phyloP scores from a whole-genome alignment of 768 basidiomycete genomes.

The Mycena kentingensis region DNA sequence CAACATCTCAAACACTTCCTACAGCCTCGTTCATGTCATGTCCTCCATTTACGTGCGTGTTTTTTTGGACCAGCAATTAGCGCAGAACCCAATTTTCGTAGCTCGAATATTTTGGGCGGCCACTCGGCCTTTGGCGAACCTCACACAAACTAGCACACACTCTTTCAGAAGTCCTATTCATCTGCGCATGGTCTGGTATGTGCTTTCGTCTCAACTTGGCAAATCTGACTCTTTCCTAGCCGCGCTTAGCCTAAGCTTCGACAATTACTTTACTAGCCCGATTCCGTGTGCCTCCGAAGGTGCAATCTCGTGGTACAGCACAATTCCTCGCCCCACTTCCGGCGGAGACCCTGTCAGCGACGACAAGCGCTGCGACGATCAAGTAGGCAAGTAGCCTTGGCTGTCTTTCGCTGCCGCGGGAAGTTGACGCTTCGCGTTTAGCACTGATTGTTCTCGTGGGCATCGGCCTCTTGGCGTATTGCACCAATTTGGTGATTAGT shows the following conservation, averaged over 20 bases:
- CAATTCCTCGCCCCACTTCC: slow-evolving; percentile 58
- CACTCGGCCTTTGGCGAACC: slow-evolving; percentile 89
- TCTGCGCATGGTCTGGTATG: slow-evolving; percentile 79
- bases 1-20: no score
- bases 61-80: slow-evolving; percentile 3
- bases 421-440: slow-evolving; percentile 6
- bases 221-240: no score
- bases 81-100: slow-evolving; percentile 33
- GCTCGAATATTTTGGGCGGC: slow-evolving; percentile 92
- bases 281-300: slow-evolving; percentile 71
- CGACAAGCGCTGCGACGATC: slow-evolving; percentile 68
- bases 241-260: slow-evolving; percentile 82
- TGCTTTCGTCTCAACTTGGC: neutral
- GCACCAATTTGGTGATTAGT: slow-evolving; percentile 81
- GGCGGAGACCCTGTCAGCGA: slow-evolving; percentile 48
- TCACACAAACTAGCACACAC: slow-evolving; percentile 86
- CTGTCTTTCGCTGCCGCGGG: neutral
- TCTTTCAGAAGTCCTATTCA: slow-evolving; percentile 84
- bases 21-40: slow-evolving; percentile 83
- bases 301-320: slow-evolving; percentile 72
- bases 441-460: slow-evolving; percentile 78
- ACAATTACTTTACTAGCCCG: slow-evolving; percentile 88
- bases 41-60: slow-evolving; percentile 76
- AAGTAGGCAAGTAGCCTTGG: slow-evolving; percentile 42
- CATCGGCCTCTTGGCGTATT: slow-evolving; percentile 77